phyloP scores from a whole-genome alignment of 1,139 yeast genomes.

The Geotrichum fermentans region DNA sequence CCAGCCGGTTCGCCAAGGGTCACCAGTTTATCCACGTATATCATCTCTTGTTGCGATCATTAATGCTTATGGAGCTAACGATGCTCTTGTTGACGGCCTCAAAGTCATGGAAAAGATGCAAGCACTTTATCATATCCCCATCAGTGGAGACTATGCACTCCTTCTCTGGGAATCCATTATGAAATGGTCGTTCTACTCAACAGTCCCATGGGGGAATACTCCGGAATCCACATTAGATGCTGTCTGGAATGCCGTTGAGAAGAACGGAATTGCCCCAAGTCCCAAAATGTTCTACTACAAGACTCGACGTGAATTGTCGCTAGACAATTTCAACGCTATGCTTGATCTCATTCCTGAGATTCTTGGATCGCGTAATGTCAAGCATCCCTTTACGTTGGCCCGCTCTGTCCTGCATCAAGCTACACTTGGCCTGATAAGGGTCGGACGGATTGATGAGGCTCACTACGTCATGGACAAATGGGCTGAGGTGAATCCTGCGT shows the following conservation, averaged over 20 bases:
- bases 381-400: constrained; percentile 2
- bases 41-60: constrained; percentile 33
- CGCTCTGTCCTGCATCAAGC: constrained; percentile 19
- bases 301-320: constrained; percentile 7
- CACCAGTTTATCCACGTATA: constrained; percentile 28
- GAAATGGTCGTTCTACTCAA: constrained; percentile 29
- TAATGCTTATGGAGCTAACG: constrained; percentile 33
- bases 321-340: constrained; percentile 7
- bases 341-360: constrained; percentile 12
- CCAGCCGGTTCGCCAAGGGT: constrained; percentile 12
- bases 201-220: constrained; percentile 29
- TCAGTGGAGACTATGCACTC: constrained; percentile 23
- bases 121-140: constrained; percentile 26
- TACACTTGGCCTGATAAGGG: constrained; percentile 20
- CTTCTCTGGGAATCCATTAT: constrained; percentile 32
- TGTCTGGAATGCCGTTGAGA: constrained; percentile 28
- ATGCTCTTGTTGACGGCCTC: constrained; percentile 30
- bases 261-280: constrained; percentile 23
- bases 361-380: constrained; percentile 10
- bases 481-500: constrained; percentile 22
- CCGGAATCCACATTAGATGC: constrained; percentile 26
- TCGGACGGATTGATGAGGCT: neutral
- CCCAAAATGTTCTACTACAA: constrained; percentile 24
- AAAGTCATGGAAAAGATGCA: constrained; percentile 27
- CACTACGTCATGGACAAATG: constrained; percentile 14